Conservation (phyloP, 495 filamentous ascomycete genomes). For the Evernia prunastri region DNA sequence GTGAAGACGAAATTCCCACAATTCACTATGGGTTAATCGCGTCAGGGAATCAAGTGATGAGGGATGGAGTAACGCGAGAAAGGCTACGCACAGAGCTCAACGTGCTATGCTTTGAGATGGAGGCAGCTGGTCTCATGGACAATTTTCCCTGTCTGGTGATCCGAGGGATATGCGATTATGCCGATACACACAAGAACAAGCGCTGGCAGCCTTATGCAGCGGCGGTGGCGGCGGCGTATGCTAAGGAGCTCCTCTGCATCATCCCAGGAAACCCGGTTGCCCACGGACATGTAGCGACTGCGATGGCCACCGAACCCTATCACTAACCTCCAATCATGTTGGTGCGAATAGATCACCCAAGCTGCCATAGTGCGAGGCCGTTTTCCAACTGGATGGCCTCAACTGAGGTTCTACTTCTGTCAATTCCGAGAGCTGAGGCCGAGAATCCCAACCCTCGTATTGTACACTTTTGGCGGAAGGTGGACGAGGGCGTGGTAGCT, state of each 20-base stretch:
- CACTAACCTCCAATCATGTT: too few species aligned
- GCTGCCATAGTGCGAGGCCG: too few species aligned
- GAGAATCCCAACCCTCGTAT: too few species aligned
- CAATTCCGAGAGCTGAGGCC: too few species aligned
- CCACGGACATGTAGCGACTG: too few species aligned
- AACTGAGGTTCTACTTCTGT: too few species aligned
- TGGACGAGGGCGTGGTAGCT: too few species aligned
- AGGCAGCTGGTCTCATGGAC: conserved; percentile 40
- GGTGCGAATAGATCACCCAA: too few species aligned
- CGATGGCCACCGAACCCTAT: too few species aligned
- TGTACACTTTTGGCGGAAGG: too few species aligned
- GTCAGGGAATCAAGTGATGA: conserved; percentile 35
- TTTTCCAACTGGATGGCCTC: too few species aligned
- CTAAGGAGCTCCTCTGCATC: conserved; percentile 25
- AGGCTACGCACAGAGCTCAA: conserved; percentile 23
- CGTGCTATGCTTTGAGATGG: conserved; percentile 37
- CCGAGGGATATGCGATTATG: conserved; percentile 40
- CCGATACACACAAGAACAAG: conserved; percentile 37
- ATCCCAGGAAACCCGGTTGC: not conserved
- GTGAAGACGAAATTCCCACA: conserved; percentile 17
- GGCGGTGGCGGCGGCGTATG: conserved; percentile 34
- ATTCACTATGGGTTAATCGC: conserved; percentile 36
- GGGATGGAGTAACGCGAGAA: conserved; percentile 32
- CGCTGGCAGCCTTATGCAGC: conserved; percentile 38
- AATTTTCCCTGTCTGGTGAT: conserved; percentile 36